Evolutionary conservation across 1,284 basidiomycete genomes (phyloP), one percentile per base, ranked within the genome.

Genomic region (Fomes fomentarius): DNA sequence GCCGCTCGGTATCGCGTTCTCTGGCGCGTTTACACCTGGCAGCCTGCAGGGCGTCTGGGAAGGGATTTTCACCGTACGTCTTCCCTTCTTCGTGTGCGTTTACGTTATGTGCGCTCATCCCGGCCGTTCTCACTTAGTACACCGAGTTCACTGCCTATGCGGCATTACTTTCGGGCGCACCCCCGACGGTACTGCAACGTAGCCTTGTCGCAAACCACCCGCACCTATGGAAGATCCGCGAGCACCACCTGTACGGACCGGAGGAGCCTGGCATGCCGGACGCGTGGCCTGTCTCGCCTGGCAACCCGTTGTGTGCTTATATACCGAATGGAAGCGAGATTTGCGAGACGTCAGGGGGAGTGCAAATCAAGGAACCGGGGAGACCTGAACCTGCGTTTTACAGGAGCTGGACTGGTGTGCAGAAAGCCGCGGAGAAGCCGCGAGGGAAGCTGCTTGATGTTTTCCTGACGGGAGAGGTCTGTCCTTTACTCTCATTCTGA

Each of bases 21-120:
- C 76, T 7, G 71, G 74, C 12, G 74, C 77, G 24, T 87, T 85
- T 61, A 72, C 68, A 26, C 79, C 83, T 2, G 87, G 88, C 41
- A 89, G 85, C 54, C 67, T 89, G 42, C 84, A 89, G 58, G 89
- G 89, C 5, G 72, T 83, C 14, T 91, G 89, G 89, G 89, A 91
- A 68, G 89, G 89, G 0, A 66, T 83, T 22, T 91, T 91, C 63
- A 85, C 82, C 9, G 88, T 89, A 63, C 58, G 82, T 71, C 34
- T 17, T 8, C 14, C 8, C 25, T 19, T 15, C 31, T 25, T 26
- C 33, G 17, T 45, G 8, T 33, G 22, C 17, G 34, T 17, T 50
- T 33, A 28, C 22, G 47, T 19, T 37, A 9, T 11, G 26, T 10
- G 31, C 4, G 40, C 41, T 31, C 60, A 44, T 22, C 26, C 7